Evolutionary conservation across 2,329 filamentous ascomycete genomes (phyloP).

Genomic region (Exophiala bonariae): DNA sequence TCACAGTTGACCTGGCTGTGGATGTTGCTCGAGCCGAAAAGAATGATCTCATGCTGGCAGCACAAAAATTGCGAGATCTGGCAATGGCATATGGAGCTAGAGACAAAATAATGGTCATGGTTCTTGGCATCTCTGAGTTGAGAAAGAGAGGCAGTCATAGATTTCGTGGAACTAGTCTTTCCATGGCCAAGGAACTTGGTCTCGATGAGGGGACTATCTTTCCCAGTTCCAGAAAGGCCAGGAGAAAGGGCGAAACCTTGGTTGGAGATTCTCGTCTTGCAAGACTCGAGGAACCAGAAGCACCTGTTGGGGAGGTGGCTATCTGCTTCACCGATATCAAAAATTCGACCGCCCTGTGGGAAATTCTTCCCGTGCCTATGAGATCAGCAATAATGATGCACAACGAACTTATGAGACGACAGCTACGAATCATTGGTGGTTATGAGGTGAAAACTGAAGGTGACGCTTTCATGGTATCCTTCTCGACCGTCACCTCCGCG

Average conservation of each 20-base stretch:
- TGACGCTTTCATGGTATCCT: slow-evolving; percentile 98
- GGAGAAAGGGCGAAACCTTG: slow-evolving; percentile 47
- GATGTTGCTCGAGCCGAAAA: slow-evolving; percentile 87
- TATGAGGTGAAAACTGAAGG: slow-evolving; percentile 99
- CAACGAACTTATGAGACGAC: slow-evolving; percentile 93
- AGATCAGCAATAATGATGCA: slow-evolving; percentile 94
- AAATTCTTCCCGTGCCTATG: slow-evolving; percentile 93
- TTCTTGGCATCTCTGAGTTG: slow-evolving; percentile 88
- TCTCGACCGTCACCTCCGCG: slow-evolving; percentile 91
- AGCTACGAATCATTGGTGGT: slow-evolving; percentile 88
- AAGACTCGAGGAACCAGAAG: slow-evolving; percentile 86
- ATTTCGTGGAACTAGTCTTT: slow-evolving; percentile 79
- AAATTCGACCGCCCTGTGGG: slow-evolving; percentile 94
- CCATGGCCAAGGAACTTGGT: slow-evolving; percentile 74
- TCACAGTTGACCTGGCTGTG: slow-evolving; percentile 84
- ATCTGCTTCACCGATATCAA: slow-evolving; percentile 99
- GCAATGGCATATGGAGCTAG: slow-evolving; percentile 94
- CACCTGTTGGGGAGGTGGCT: slow-evolving; percentile 84
- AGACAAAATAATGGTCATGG: slow-evolving; percentile 98
- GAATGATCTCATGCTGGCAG: slow-evolving; percentile 87
- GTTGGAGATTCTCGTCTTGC: slow-evolving; percentile 83
- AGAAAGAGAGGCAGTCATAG: slow-evolving; percentile 79
- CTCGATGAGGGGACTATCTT: slow-evolving; percentile 61
- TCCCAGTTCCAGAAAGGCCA: slow-evolving; percentile 64
- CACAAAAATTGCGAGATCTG: slow-evolving; percentile 90